Percentiles rank a stretch among this genome's conserved stretches.
These are phyloP conservation scores for Suhomyces coccinellae DNA, from an alignment of 1,139 yeast species.

Conservation along the genomic window DNA sequence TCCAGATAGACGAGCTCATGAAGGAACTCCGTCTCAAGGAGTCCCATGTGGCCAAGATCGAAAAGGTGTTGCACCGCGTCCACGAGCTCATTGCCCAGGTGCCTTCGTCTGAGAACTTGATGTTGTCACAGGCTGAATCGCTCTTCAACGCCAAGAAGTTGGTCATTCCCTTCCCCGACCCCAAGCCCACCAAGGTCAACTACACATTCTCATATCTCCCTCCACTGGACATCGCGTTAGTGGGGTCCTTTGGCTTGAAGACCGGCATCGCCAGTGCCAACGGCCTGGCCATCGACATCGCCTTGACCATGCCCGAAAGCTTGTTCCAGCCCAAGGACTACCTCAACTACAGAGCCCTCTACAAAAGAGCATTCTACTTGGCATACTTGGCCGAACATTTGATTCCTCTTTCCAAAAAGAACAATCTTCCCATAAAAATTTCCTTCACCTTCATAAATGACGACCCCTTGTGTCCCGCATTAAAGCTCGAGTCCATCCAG, in stretches of 20 bases:
- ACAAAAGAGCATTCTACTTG: conserved; percentile 84
- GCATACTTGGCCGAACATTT: conserved; percentile 73
- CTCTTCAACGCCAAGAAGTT: conserved; percentile 51
- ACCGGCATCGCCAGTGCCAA: conserved; percentile 66
- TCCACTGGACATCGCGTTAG: conserved; percentile 78
- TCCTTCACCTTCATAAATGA: conserved; percentile 62
- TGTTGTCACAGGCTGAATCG: conserved; percentile 54
- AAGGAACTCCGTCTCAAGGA: conserved; percentile 78
- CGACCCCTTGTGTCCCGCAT: conserved; percentile 64
- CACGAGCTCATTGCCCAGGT: conserved; percentile 67
- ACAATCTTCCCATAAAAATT: conserved; percentile 55
- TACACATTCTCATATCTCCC: conserved; percentile 67
- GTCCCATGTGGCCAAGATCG: conserved; percentile 62
- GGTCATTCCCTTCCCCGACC: conserved; percentile 85
- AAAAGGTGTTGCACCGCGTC: conserved; percentile 73
- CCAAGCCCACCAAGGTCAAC: conserved; percentile 70
- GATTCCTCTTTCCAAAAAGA: conserved; percentile 52
- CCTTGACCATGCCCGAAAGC: conserved; percentile 75
- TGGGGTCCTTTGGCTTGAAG: conserved; percentile 88
- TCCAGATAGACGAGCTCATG: conserved; percentile 88
- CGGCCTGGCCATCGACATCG: conserved; percentile 71
- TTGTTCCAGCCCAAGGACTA: conserved; percentile 86
- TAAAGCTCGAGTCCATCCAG: conserved; percentile 53
- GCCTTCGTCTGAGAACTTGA: conserved; percentile 52
- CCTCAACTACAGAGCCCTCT: conserved; percentile 83